Evolutionary conservation across 2,329 filamentous ascomycete genomes (phyloP).

Genomic region (Intubia oerlemansii): DNA sequence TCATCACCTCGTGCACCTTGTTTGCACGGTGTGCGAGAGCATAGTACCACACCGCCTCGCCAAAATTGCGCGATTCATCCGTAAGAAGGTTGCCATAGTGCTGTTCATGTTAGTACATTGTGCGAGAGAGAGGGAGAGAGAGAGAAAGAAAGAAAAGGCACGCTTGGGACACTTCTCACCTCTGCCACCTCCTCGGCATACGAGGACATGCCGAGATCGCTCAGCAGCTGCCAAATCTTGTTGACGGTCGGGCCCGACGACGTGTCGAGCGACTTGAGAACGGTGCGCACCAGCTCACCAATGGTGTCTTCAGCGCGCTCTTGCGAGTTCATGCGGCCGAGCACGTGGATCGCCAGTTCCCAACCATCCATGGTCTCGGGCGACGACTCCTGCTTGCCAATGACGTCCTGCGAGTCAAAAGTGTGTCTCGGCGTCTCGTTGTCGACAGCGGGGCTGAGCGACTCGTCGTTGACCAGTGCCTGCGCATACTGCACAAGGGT

Average conservation of each 20-base stretch:
- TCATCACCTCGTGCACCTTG: slow-evolving; percentile 70
- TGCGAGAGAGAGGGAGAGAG: not conserved
- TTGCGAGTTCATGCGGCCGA: slow-evolving; percentile 60
- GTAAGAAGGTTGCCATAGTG: slow-evolving; percentile 65
- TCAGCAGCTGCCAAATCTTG: slow-evolving; percentile 59
- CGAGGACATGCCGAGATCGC: slow-evolving; percentile 53
- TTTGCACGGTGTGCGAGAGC: slow-evolving; percentile 57
- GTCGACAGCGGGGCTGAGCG: slow-evolving; percentile 18
- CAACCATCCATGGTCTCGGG: slow-evolving; percentile 44
- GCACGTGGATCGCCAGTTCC: slow-evolving; percentile 69
- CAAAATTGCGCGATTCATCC: slow-evolving; percentile 54
- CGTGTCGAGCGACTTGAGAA: slow-evolving; percentile 39
- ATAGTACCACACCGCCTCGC: slow-evolving; percentile 77
- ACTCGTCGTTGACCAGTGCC: slow-evolving; percentile 34
- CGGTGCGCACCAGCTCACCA: slow-evolving; percentile 44
- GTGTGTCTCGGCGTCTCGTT: slow-evolving; percentile 10
- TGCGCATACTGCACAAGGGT: slow-evolving; percentile 59
- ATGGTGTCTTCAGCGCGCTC: slow-evolving; percentile 54
- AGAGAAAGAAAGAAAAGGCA: no score
- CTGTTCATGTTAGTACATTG: slow-evolving; percentile 19
- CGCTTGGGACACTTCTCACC: no score
- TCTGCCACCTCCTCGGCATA: slow-evolving; percentile 68
- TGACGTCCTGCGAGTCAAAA: no score
- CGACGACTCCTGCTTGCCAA: slow-evolving; percentile 1
- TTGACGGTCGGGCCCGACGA: slow-evolving; percentile 54